These are phyloP conservation scores for Ceratocystis smalleyi DNA, from an alignment of 2,329 filamentous ascomycete species.

Conservation along the genomic window DNA sequence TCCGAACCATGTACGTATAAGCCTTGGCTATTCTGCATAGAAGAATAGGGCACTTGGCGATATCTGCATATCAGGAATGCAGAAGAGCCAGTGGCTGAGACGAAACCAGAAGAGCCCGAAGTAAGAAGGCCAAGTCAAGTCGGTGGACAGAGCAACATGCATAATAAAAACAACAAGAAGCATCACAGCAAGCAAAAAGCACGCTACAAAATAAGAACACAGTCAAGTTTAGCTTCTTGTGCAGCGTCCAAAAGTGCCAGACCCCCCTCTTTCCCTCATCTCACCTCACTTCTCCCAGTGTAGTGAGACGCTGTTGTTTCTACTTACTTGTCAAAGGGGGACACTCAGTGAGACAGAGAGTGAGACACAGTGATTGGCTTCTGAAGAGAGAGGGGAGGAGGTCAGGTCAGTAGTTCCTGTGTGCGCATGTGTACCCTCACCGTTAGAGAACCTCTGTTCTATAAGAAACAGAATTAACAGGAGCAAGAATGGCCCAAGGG, in stretches of 20 bases:
- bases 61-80: no score
- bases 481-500: background rate
- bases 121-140: no score
- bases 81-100: no score
- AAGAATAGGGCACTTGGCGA: no score
- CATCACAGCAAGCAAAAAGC: background rate
- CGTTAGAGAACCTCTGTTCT: background rate
- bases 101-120: no score
- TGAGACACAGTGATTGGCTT: background rate
- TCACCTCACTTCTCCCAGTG: background rate
- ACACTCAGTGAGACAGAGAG: background rate
- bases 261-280: background rate
- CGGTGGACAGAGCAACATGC: no score
- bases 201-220: background rate
- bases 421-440: background rate
- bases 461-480: background rate
- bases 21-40: no score
- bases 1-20: no score
- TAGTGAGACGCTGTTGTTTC: constrained; percentile 2
- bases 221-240: background rate
- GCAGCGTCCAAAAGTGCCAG: constrained; percentile 4
- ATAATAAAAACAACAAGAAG: no score
- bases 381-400: background rate
- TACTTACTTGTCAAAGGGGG: background rate
- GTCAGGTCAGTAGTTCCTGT: background rate